phyloP scores from a whole-genome alignment of 257 asterid species.

The Galeopsis tetrahit region DNA sequence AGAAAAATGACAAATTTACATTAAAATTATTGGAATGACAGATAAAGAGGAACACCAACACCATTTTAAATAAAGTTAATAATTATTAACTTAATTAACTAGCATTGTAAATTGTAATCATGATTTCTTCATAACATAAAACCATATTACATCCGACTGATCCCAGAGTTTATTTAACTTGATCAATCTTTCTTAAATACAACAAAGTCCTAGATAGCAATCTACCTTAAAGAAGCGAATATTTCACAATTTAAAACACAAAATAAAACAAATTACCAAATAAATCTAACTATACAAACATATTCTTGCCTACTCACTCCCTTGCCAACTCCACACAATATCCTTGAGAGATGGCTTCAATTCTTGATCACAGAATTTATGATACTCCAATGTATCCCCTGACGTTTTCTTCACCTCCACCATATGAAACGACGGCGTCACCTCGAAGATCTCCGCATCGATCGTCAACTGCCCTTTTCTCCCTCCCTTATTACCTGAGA shows the following conservation, averaged over 20 bases:
- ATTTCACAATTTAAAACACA: not conserved
- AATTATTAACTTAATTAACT: not conserved
- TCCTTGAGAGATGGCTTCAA: conserved; percentile 88
- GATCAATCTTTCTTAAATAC: not conserved
- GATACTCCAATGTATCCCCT: conserved; percentile 85
- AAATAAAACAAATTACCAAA: not conserved
- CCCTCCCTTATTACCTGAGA: conserved; percentile 45
- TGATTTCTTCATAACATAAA: not conserved
- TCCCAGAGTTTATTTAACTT: not conserved
- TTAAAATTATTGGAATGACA: too few species aligned
- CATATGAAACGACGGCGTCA: conserved; percentile 85
- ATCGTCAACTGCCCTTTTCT: conserved; percentile 75
- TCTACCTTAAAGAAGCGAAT: conserved; percentile 17
- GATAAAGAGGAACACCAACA: too few species aligned
- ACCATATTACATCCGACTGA: not conserved
- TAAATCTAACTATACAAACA: conserved; percentile 9
- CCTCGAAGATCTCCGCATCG: conserved; percentile 87
- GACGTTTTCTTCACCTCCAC: conserved; percentile 82
- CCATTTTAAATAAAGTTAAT: too few species aligned
- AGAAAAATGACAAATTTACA: too few species aligned
- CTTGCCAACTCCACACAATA: conserved; percentile 70
- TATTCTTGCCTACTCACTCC: conserved; percentile 33
- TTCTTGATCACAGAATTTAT: conserved; percentile 69
- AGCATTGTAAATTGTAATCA: not conserved
- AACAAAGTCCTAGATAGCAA: conserved; percentile 21